Conservation (phyloP, 495 filamentous ascomycete genomes). For the Podospora australis region DNA sequence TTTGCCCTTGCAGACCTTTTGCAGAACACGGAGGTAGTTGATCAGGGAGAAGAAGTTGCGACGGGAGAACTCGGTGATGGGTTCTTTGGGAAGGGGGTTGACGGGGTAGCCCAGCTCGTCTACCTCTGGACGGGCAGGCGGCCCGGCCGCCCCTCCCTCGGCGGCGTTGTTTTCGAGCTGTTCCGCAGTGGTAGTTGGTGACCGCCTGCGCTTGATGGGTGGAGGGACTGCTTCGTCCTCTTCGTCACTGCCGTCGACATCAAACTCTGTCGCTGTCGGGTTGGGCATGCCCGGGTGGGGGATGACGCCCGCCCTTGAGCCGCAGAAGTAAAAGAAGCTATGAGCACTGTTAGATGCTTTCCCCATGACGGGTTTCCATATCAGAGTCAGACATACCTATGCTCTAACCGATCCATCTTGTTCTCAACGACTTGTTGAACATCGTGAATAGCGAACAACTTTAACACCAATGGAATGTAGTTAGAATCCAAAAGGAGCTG, state of each 20-base stretch:
- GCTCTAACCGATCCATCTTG: slow-evolving; percentile 73
- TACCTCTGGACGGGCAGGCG: slow-evolving; percentile 64
- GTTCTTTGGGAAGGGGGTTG: slow-evolving; percentile 57
- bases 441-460: slow-evolving; percentile 89
- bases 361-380: not conserved
- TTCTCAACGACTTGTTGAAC: slow-evolving; percentile 81
- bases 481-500: slow-evolving; percentile 91
- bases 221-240: slow-evolving; percentile 76
- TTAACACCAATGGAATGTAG: slow-evolving; percentile 85
- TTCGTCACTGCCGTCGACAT: slow-evolving; percentile 29
- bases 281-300: slow-evolving; percentile 13
- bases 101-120: slow-evolving; percentile 81
- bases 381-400: slow-evolving; percentile 50
- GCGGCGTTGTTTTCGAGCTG: slow-evolving; percentile 11
- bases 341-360: not conserved
- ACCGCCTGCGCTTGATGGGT: slow-evolving; percentile 58
- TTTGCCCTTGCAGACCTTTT: slow-evolving; percentile 93
- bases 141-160: slow-evolving; percentile 10
- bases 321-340: slow-evolving; percentile 89
- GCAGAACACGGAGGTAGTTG: slow-evolving; percentile 90
- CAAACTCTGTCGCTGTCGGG: slow-evolving; percentile 23
- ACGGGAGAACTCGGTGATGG: slow-evolving; percentile 84
- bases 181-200: slow-evolving; percentile 32
- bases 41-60: slow-evolving; percentile 91
- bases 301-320: slow-evolving; percentile 38